Evolutionary conservation across 1,139 yeast genomes (phyloP), one percentile per base, ranked within the genome.

Genomic region (Saccharomycopsis hybrid): DNA sequence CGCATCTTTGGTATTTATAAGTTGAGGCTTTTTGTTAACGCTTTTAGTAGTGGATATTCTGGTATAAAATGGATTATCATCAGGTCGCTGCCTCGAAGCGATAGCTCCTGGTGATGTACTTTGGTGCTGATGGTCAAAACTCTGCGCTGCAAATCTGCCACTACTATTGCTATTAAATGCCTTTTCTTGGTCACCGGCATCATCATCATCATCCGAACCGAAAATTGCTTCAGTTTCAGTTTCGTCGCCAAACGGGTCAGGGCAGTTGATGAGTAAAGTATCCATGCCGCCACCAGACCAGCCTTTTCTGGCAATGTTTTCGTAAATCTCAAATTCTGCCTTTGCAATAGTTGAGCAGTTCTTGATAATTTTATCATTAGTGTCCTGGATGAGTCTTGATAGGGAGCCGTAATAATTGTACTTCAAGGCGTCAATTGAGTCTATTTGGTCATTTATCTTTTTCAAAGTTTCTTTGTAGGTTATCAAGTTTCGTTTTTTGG

Each of bases 271-370:
- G 41, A 81, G 67, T 48, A 87, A 66, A 31, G 77, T 82, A 60
- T 87, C 95, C 40, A 86, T 66, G 0, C 95, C 95, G 25, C 92
- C 92, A 7, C 95, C 95, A 8, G 85, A 74, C 88, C 90, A 83
- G 5, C 95, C 94, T 62, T 87, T 87, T 52, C 81, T 73, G 0
- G 95, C 95, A 36, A 88, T 78, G 25, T 85, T 83, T 60, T 85
- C 95, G 58, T 79, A 82, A 4, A 87, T 78, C 59, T 86, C 94
- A 35, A 88, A 78, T 60, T 87, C 92, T 1, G 94, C 92, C 48
- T 88, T 69, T 2, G 86, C 80, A 5, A 85, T 70, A 0, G 85
- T 74, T 0, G 89, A 85, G 1, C 87, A 74, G 53, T 73, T 71
- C 7, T 68, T 63, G 42, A 85, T 67, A 7, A 85, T 69, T 37